Percentiles rank a stretch among this genome's conserved stretches.
phyloP scores from a whole-genome alignment of 169 alveolate species.

The Toxoplasma gondii region DNA sequence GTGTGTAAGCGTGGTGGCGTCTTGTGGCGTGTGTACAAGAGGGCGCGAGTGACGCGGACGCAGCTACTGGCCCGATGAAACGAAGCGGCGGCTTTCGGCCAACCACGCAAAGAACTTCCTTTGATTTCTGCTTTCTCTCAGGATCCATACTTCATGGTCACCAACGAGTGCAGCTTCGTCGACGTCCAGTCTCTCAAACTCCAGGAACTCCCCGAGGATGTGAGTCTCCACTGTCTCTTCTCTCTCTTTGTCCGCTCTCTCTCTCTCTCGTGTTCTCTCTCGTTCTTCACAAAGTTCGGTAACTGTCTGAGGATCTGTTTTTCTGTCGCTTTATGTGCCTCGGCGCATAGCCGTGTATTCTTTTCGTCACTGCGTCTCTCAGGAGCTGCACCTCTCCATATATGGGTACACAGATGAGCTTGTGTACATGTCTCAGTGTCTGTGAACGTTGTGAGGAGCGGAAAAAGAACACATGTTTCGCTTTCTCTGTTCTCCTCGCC shows the following conservation, averaged over 20 bases:
- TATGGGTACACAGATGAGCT: no score
- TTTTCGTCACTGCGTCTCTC: no score
- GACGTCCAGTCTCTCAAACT: slow-evolving; percentile 96
- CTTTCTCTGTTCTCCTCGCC: background rate
- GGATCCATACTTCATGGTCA: slow-evolving; percentile 88
- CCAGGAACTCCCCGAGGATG: slow-evolving; percentile 99
- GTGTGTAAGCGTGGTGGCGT: no score
- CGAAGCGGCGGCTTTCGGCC: no score
- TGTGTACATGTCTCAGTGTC: background rate
- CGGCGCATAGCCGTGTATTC: background rate
- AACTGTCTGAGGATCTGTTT: background rate
- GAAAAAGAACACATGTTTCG: background rate
- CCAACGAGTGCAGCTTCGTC: slow-evolving; percentile 95
- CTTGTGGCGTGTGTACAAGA: no score
- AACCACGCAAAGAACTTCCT: background rate
- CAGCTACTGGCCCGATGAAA: no score
- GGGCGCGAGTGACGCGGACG: no score
- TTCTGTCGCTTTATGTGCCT: background rate
- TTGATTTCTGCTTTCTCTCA: background rate
- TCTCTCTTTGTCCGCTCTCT: background rate
- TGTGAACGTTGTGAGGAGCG: background rate
- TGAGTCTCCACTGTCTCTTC: slow-evolving; percentile 49
- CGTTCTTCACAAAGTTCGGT: background rate
- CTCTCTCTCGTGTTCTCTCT: no score
- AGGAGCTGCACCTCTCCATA: no score